Evolutionary conservation across 768 basidiomycete species (phyloP), one percentile per base, ranked within the genome.

Genomic region (Phlebiopsis gigantea): DNA sequence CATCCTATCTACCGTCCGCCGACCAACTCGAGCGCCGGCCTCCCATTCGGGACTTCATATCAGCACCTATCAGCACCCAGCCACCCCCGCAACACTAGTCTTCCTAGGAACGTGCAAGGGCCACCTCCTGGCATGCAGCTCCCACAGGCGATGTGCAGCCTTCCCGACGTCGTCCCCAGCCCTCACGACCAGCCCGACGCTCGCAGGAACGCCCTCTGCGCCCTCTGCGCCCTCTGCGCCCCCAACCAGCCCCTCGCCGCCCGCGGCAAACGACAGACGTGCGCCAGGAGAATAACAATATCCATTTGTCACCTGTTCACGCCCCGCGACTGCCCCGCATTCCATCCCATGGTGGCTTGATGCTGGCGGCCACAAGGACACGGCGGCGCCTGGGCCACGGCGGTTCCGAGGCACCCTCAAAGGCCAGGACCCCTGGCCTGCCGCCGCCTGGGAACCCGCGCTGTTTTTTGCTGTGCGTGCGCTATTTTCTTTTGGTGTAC

Each of bases 21-120:
- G n/a, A 9, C n/a, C 21, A 52, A 30, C 17, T 24, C 52, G 19
- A 49, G 52, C 51, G 51, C 31, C 44, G 47, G 2, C 12, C 57
- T 57, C 51, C 57, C 44, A 44, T 54, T 58, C 52, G 7, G 57
- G 46, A 21, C 34, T 44, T 58, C 57, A 53, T 54, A 58, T 58
- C 57, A 58, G 52, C 57, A 46, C 57, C 42, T 58, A 58, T 58
- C 57, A 46, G 51, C 57, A 26, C 21, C 47, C 53, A 45, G 31
- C 42, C 44, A 45, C 22, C 39, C 19, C 31, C 15, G 34, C 44
- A 45, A 45, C 24, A 10, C 44, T 45, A 25, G 5, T 19, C 50
- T 34, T 51, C 50, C 50, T 51, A 51, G 50, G 50, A 51, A 51
- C 50, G 50, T 51, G 34, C 50, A 51, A 51, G 50, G 50, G 50